phyloP scores from a whole-genome alignment of 805 yeast species.

The Lipomyces sp. region DNA sequence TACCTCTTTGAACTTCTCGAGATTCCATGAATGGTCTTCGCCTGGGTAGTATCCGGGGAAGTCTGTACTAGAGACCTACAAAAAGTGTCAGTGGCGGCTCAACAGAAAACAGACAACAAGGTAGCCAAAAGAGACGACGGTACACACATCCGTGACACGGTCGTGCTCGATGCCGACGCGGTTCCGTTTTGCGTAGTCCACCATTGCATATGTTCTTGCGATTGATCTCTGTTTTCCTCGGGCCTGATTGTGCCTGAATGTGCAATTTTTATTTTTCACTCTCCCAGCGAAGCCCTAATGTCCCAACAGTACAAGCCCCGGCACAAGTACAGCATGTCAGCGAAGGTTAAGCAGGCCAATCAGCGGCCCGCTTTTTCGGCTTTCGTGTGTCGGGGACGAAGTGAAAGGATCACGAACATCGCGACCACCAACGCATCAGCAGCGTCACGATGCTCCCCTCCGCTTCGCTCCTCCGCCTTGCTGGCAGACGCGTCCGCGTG shows the following conservation, averaged over 20 bases:
- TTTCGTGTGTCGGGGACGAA: no score
- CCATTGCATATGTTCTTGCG: not conserved
- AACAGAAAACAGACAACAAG: not conserved
- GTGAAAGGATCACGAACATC: no score
- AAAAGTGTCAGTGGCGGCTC: not conserved
- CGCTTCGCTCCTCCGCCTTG: not conserved
- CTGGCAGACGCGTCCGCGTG: no score
- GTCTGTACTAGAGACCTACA: conserved; percentile 67
- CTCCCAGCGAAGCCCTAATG: no score
- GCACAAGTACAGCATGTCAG: not conserved
- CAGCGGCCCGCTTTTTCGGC: conserved; percentile 12
- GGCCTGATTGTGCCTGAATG: not conserved
- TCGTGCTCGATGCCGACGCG: conserved; percentile 85
- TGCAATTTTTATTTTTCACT: no score
- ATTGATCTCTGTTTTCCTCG: not conserved
- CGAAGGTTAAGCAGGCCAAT: conserved; percentile 13
- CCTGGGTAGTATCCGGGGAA: conserved; percentile 79
- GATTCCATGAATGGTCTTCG: conserved; percentile 73
- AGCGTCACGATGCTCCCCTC: no score
- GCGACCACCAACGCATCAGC: not conserved
- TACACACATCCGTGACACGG: conserved; percentile 70
- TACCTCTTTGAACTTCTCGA: conserved; percentile 67
- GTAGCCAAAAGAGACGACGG: not conserved
- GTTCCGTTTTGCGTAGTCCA: conserved; percentile 37
- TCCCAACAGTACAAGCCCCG: not conserved